These are phyloP conservation scores for Canariomyces notabilis DNA, from an alignment of 2,329 filamentous ascomycete species.

Conservation along the genomic window DNA sequence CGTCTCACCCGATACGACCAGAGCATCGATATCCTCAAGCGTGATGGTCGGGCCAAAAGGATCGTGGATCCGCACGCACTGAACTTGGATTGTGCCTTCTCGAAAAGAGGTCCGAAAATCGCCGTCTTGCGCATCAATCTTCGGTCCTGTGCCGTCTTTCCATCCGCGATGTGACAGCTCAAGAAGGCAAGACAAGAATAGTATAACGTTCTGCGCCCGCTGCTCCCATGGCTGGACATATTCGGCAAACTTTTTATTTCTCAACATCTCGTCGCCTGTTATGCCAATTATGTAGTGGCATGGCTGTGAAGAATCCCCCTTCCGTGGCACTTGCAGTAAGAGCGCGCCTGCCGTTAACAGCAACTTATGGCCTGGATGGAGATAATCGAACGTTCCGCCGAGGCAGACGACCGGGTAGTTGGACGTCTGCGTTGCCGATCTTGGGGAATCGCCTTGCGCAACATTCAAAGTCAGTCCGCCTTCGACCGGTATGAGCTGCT, in stretches of 20 bases:
- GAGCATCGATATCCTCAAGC: conserved; percentile 67
- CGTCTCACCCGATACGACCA: conserved; percentile 87
- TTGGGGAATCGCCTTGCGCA: conserved; percentile 13
- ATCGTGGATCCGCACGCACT: conserved; percentile 81
- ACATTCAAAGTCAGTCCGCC: conserved; percentile 47
- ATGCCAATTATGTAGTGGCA: conserved; percentile 75
- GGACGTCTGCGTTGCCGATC: conserved; percentile 23
- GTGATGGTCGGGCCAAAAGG: conserved; percentile 87
- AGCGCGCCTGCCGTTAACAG: conserved; percentile 83
- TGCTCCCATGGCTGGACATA: conserved; percentile 75
- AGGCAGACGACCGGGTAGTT: conserved; percentile 65
- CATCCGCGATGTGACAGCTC: conserved; percentile 40
- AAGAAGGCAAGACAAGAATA: conserved; percentile 66
- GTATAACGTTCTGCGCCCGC: conserved; percentile 63
- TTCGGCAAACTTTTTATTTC: conserved; percentile 83
- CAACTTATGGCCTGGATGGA: conserved; percentile 95
- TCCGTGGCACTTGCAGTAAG: conserved; percentile 52
- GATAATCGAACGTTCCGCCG: conserved; percentile 93
- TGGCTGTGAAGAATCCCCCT: conserved; percentile 31
- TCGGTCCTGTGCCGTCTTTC: conserved; percentile 37
- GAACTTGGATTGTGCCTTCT: conserved; percentile 57
- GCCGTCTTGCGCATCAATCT: conserved; percentile 32
- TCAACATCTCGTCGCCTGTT: conserved; percentile 78
- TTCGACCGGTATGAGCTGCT: conserved; percentile 47
- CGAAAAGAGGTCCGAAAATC: conserved; percentile 55